Conservation (phyloP, 176 grass and related monocot species). For the Triticum timopheevii region DNA sequence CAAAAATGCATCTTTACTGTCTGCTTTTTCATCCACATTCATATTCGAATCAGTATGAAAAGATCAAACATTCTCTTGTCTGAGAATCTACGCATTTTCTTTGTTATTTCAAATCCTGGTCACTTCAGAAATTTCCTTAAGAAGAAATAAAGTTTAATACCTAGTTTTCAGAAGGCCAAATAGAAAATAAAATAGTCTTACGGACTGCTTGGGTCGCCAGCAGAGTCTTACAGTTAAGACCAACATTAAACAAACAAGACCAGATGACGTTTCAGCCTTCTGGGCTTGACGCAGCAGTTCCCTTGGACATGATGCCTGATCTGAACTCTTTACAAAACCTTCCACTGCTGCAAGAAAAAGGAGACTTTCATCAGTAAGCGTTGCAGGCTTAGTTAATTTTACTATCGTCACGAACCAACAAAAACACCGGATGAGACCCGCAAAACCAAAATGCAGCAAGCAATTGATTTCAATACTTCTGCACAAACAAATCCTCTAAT, state of each 20-base stretch:
- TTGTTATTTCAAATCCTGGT: not conserved
- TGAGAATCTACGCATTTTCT: not conserved
- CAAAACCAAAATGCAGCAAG: not conserved
- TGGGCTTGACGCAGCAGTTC: not conserved
- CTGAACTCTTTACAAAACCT: not conserved
- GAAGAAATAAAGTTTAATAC: too few species aligned
- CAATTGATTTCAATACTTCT: too few species aligned
- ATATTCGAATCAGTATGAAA: not conserved
- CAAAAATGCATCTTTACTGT: not conserved
- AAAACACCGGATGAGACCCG: not conserved
- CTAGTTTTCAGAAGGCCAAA: too few species aligned
- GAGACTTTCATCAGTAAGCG: not conserved
- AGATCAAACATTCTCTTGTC: not conserved
- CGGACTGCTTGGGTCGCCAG: too few species aligned
- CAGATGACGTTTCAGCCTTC: not conserved
- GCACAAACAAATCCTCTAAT: too few species aligned
- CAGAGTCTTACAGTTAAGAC: too few species aligned
- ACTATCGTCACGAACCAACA: not conserved
- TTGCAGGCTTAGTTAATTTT: not conserved
- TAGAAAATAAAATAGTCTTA: not conserved
- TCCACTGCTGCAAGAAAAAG: not conserved
- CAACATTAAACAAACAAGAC: not conserved
- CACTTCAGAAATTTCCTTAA: not conserved
- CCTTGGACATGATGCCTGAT: not conserved
- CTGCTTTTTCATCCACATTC: not conserved